A percentile compares a stretch with the other conserved stretches of the same genome.
Evolutionary conservation across 2,329 filamentous ascomycete species (phyloP).

Genomic region (Dothideomycetes sp.): DNA sequence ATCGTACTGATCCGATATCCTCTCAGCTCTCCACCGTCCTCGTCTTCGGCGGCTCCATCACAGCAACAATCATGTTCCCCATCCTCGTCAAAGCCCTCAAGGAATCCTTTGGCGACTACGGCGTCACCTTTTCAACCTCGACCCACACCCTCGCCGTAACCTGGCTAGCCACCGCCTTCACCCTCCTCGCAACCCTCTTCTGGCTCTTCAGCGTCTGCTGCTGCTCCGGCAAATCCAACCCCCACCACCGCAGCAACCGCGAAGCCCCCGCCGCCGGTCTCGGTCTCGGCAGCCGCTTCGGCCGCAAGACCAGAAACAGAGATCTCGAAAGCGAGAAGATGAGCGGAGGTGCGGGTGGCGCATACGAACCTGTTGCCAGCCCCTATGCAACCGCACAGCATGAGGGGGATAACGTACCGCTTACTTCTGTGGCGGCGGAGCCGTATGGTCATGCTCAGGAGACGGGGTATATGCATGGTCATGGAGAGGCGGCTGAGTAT

Average conservation of each 20-base stretch:
- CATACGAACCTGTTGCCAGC: conserved; percentile 1
- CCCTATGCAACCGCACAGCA: neutral
- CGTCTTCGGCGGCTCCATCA: conserved; percentile 54
- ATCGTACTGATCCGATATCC: conserved; percentile 3
- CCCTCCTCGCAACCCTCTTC: conserved; percentile 67
- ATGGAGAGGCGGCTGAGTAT: neutral
- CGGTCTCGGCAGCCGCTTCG: conserved; percentile 20
- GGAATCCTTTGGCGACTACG: conserved; percentile 56
- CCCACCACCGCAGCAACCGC: conserved; percentile 30
- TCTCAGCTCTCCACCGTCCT: conserved; percentile 41
- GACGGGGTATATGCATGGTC: too few species aligned
- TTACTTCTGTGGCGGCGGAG: too few species aligned
- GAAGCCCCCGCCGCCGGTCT: conserved; percentile 14
- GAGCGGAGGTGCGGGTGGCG: neutral
- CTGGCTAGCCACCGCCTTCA: conserved; percentile 74
- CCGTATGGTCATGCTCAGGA: neutral
- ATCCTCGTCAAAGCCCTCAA: conserved; percentile 61
- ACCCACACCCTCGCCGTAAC: conserved; percentile 57
- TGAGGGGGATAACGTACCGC: neutral
- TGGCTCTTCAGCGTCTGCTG: conserved; percentile 90
- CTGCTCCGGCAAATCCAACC: conserved; percentile 58
- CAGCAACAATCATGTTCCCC: conserved; percentile 64
- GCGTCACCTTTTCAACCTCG: conserved; percentile 57
- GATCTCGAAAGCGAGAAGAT: conserved; percentile 1
- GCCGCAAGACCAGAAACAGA: conserved; percentile 10